Evolutionary conservation across 2,329 filamentous ascomycete species (phyloP).

Genomic region (Immersiporthe knoxdaviesiana): DNA sequence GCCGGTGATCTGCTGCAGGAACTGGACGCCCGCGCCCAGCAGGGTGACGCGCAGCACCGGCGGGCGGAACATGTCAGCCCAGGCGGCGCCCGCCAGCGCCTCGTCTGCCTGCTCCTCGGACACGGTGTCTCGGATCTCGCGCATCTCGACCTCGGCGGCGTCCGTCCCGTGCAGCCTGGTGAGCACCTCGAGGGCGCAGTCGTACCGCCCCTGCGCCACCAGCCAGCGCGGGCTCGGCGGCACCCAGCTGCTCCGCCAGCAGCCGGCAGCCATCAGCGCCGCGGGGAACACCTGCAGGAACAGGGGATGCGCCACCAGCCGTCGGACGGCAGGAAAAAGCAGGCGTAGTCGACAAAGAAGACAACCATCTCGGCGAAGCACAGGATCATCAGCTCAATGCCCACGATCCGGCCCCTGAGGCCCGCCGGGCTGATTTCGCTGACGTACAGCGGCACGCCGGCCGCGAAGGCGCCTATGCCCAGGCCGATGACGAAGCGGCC

Average conservation of each 20-base stretch:
- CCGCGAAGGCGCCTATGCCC: slow-evolving; percentile 38
- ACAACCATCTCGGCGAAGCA: slow-evolving; percentile 40
- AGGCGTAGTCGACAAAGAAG: slow-evolving; percentile 37
- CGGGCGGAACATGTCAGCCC: slow-evolving; percentile 37
- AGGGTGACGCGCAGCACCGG: slow-evolving; percentile 37
- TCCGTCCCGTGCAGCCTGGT: slow-evolving; percentile 30
- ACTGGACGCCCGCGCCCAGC: slow-evolving; percentile 37
- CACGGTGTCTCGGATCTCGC: slow-evolving; percentile 47
- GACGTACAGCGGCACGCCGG: slow-evolving; percentile 39
- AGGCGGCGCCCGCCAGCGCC: slow-evolving; percentile 18
- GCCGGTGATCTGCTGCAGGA: slow-evolving; percentile 37
- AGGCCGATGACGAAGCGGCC: slow-evolving; percentile 37
- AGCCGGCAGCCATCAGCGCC: slow-evolving; percentile 32
- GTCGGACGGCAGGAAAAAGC: slow-evolving; percentile 36
- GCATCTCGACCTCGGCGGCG: slow-evolving; percentile 36
- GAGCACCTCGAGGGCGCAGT: slow-evolving; percentile 31
- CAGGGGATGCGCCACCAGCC: slow-evolving; percentile 41
- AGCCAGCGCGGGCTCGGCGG: slow-evolving; percentile 32
- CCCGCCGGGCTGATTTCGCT: slow-evolving; percentile 38
- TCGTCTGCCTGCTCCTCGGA: slow-evolving; percentile 2
- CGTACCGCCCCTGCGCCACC: slow-evolving; percentile 30
- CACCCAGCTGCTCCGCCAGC: slow-evolving; percentile 30
- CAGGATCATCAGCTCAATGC: slow-evolving; percentile 39
- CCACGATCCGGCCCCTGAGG: slow-evolving; percentile 37
- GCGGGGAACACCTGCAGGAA: slow-evolving; percentile 35